phyloP scores from a whole-genome alignment of 78 protist species.

The Emiliania huxleyi region DNA sequence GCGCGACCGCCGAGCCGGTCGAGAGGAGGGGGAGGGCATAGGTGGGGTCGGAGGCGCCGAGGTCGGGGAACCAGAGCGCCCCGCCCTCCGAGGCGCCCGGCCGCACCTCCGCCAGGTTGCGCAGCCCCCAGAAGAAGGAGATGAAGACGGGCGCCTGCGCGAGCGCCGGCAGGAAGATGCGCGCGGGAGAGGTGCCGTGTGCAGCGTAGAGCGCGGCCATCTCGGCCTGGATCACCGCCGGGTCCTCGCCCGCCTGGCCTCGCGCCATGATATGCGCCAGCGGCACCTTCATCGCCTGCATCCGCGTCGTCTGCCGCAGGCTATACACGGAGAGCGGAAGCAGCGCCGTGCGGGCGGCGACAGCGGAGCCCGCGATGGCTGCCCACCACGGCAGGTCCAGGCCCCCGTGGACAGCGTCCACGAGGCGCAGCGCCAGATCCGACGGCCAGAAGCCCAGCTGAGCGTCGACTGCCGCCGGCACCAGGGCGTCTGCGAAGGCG shows the following conservation, averaged over 20 bases:
- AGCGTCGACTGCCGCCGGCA: not conserved
- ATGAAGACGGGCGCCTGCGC: constrained; percentile 13
- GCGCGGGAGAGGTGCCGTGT: not conserved
- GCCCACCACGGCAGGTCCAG: constrained; percentile 15
- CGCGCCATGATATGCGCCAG: not conserved
- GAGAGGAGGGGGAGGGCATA: constrained; percentile 7
- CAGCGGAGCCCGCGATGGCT: constrained; percentile 2
- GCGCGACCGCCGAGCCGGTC: not conserved
- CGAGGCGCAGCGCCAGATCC: not conserved
- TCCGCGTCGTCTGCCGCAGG: not conserved
- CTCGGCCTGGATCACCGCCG: not conserved
- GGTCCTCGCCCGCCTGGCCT: not conserved
- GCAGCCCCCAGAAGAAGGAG: constrained; percentile 15
- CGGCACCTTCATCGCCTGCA: not conserved
- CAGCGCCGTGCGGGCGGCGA: constrained; percentile 10
- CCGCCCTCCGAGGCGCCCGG: not conserved
- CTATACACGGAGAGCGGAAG: not conserved
- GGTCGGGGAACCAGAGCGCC: constrained; percentile 26
- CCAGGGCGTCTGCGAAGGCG: too few species aligned
- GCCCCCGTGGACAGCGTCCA: not conserved
- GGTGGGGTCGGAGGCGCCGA: not conserved
- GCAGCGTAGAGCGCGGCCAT: not conserved
- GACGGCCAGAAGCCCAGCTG: not conserved
- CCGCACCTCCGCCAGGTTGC: not conserved
- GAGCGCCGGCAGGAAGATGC: not conserved